Conservation (phyloP, 2,329 filamentous ascomycete species). For the Apiospora sp. region DNA sequence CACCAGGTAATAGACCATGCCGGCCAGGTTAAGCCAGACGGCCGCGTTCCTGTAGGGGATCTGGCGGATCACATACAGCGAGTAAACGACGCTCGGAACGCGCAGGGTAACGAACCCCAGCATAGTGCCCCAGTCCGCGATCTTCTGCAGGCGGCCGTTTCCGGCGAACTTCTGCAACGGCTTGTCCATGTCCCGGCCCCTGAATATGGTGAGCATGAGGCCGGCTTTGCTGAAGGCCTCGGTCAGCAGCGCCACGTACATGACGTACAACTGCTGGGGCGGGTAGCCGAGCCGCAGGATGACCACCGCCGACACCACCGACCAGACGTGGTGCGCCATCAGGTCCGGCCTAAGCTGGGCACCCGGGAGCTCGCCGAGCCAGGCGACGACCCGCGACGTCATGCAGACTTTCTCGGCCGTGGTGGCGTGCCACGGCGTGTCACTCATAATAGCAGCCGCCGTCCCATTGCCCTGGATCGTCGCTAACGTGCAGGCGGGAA, state of each 20-base stretch:
- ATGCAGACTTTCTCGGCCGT: not conserved
- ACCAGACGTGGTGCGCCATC: not conserved
- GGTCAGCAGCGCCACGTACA: not conserved
- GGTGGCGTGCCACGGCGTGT: not conserved
- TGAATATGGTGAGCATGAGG: not conserved
- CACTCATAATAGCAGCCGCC: not conserved
- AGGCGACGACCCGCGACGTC: not conserved
- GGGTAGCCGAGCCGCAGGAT: not conserved
- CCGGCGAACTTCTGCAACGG: not conserved
- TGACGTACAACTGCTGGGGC: constrained; percentile 1
- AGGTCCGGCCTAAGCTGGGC: not conserved
- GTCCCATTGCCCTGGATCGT: not conserved
- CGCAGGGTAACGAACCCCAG: not conserved
- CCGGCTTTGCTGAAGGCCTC: not conserved
- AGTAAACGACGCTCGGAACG: not conserved
- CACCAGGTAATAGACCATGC: not conserved
- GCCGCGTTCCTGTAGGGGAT: not conserved
- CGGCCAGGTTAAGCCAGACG: not conserved
- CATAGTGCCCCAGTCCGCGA: not conserved
- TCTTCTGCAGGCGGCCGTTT: not conserved
- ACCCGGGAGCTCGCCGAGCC: not conserved
- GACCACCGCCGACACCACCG: not conserved
- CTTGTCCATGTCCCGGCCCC: too few species aligned
- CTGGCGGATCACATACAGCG: not conserved
- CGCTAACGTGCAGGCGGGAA: not conserved